phyloP scores from a whole-genome alignment of 139 green algal genomes.

The Chlamydomonas schloesseri region DNA sequence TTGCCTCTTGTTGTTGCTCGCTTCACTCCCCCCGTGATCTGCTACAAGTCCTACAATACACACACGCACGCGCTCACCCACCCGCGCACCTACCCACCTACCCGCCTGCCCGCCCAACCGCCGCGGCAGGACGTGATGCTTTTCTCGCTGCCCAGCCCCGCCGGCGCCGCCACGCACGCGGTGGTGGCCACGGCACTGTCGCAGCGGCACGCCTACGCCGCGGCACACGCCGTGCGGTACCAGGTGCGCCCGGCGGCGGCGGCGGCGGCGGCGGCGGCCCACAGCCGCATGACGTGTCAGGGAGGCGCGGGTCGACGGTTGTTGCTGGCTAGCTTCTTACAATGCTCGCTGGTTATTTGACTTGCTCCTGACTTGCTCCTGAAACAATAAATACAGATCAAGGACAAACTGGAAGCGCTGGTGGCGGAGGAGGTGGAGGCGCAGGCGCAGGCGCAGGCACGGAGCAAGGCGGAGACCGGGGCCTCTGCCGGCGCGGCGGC shows the following conservation, averaged over 20 bases:
- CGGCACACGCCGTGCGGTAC: slow-evolving; percentile 49
- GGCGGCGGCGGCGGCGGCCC: neutral
- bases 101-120: too few species aligned
- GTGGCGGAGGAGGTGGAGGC: neutral
- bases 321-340: too few species aligned
- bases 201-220: slow-evolving; percentile 51
- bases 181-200: slow-evolving; percentile 47
- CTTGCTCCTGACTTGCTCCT: too few species aligned
- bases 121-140: slow-evolving; percentile 45
- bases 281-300: too few species aligned
- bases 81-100: too few species aligned
- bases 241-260: slow-evolving; percentile 20
- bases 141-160: neutral
- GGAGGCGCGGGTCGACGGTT: too few species aligned
- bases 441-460: neutral
- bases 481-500: neutral
- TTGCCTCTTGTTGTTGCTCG: too few species aligned
- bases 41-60: too few species aligned
- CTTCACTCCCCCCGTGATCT: too few species aligned
- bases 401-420: slow-evolving; percentile 13
- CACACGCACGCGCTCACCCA: too few species aligned
- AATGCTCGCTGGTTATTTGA: too few species aligned
- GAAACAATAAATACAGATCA: neutral
- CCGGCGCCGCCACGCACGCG: neutral
- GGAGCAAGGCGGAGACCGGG: too few species aligned